phyloP scores from a whole-genome alignment of 2,329 filamentous ascomycete species.

The Aspergillus sp. region DNA sequence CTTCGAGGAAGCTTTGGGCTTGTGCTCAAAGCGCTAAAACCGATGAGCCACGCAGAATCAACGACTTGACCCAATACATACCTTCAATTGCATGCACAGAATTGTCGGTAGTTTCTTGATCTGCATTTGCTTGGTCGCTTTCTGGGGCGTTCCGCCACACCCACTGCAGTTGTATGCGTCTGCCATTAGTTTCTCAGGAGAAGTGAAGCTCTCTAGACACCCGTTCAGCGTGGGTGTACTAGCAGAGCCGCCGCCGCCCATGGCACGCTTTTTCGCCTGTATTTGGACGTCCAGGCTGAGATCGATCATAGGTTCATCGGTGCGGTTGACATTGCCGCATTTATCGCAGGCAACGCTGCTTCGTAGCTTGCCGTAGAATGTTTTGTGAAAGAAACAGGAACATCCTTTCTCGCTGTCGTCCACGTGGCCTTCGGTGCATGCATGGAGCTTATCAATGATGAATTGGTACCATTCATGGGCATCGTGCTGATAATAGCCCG shows the following conservation, averaged over 20 bases:
- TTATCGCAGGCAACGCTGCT: slow-evolving; percentile 85
- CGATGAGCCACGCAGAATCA: not conserved
- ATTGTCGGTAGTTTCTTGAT: slow-evolving; percentile 82
- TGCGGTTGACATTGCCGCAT: slow-evolving; percentile 71
- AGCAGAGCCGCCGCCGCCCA: slow-evolving; percentile 28
- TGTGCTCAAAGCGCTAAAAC: slow-evolving; percentile 61
- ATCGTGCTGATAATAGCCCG: slow-evolving; percentile 91
- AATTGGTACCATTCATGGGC: slow-evolving; percentile 97
- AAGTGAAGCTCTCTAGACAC: slow-evolving; percentile 82
- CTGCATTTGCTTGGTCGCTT: slow-evolving; percentile 73
- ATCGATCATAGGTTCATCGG: slow-evolving; percentile 83
- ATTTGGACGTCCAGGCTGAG: slow-evolving; percentile 78
- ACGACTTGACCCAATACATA: slow-evolving; percentile 28
- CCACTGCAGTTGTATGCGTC: slow-evolving; percentile 81
- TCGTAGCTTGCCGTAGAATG: slow-evolving; percentile 85
- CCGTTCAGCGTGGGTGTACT: slow-evolving; percentile 52
- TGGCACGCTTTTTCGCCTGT: slow-evolving; percentile 48
- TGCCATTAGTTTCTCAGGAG: slow-evolving; percentile 60
- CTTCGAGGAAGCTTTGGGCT: slow-evolving; percentile 13
- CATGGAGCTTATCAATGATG: slow-evolving; percentile 81
- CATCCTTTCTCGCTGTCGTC: slow-evolving; percentile 51
- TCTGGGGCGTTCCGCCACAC: slow-evolving; percentile 62
- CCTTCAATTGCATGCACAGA: slow-evolving; percentile 86
- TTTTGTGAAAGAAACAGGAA: slow-evolving; percentile 85
- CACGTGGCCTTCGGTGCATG: slow-evolving; percentile 61